phyloP scores from a whole-genome alignment of 2,329 filamentous ascomycete species.

The Thelonectria olida region DNA sequence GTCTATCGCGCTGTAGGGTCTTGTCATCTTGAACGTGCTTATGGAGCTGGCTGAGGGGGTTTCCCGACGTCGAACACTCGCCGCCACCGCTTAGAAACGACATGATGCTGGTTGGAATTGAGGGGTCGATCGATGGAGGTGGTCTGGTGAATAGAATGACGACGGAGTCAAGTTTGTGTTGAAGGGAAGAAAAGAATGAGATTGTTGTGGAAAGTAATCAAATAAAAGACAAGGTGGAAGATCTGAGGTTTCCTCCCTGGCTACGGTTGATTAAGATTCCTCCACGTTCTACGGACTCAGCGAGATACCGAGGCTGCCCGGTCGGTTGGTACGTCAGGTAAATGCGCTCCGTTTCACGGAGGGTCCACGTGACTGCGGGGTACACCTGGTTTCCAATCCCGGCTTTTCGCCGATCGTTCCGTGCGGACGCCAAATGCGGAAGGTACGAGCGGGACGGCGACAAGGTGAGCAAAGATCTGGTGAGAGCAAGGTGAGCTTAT shows the following conservation, averaged over 20 bases:
- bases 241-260: too few species aligned
- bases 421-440: not conserved
- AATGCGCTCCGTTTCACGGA: conserved; percentile 15
- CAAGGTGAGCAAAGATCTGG: not conserved
- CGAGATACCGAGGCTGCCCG: conserved; percentile 41
- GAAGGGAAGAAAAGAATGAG: not conserved
- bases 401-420: conserved; percentile 18
- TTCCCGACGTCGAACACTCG: conserved; percentile 95
- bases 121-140: conserved; percentile 13
- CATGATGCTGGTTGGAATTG: conserved; percentile 63
- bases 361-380: conserved; percentile 49
- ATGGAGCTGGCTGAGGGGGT: conserved; percentile 95
- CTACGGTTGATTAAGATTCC: not conserved
- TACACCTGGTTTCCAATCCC: conserved; percentile 10
- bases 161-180: not conserved
- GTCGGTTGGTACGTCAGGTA: conserved; percentile 11
- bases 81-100: conserved; percentile 94
- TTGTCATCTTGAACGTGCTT: conserved; percentile 98
- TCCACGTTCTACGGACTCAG: conserved; percentile 36
- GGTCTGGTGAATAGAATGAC: not conserved
- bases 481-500: conserved; percentile 36
- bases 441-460: not conserved
- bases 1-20: conserved; percentile 88
- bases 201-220: conserved; percentile 6
- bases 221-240: too few species aligned